A percentile compares a stretch with the other conserved stretches of the same genome.
Conservation (phyloP, 2,329 filamentous ascomycete species). For the Mycosphaerella sp. region DNA sequence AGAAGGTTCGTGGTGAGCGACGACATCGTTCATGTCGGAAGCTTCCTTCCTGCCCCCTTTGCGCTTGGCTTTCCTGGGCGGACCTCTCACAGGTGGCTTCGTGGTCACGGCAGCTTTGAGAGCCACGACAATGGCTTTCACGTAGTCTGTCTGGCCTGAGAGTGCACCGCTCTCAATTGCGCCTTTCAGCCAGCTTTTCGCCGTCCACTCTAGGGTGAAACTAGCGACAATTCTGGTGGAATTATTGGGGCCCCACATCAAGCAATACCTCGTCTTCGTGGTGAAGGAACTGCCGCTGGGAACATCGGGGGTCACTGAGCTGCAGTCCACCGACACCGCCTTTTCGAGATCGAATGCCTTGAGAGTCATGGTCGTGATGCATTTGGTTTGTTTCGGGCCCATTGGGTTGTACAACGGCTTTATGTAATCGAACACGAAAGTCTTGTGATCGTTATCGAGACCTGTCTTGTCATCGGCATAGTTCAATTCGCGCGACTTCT, state of each 20-base stretch:
- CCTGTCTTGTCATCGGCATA: slow-evolving; percentile 77
- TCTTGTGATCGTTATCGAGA: slow-evolving; percentile 61
- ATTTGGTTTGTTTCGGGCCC: slow-evolving; percentile 91
- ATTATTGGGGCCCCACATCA: slow-evolving; percentile 87
- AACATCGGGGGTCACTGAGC: slow-evolving; percentile 88
- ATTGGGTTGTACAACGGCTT: slow-evolving; percentile 80
- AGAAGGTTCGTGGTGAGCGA: slow-evolving; percentile 31
- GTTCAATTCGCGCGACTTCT: slow-evolving; percentile 82
- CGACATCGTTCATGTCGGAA: slow-evolving; percentile 40
- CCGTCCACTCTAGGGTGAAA: slow-evolving; percentile 89
- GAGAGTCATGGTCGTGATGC: slow-evolving; percentile 77
- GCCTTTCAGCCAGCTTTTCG: slow-evolving; percentile 96
- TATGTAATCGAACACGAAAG: slow-evolving; percentile 75
- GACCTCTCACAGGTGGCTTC: slow-evolving; percentile 49
- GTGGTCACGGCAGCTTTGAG: slow-evolving; percentile 67
- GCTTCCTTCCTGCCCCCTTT: slow-evolving; percentile 47
- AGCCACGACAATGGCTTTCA: slow-evolving; percentile 68
- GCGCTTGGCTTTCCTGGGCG: slow-evolving; percentile 42
- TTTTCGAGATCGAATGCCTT: slow-evolving; percentile 83
- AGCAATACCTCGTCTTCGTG: slow-evolving; percentile 88
- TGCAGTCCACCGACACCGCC: slow-evolving; percentile 71
- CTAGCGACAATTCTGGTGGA: slow-evolving; percentile 78
- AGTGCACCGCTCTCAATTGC: slow-evolving; percentile 94
- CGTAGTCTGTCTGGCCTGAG: slow-evolving; percentile 79
- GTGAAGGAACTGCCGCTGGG: slow-evolving; percentile 87